Evolutionary conservation across 2,329 filamentous ascomycete species (phyloP).

Genomic region (Magnaporthiopsis incrustans): DNA sequence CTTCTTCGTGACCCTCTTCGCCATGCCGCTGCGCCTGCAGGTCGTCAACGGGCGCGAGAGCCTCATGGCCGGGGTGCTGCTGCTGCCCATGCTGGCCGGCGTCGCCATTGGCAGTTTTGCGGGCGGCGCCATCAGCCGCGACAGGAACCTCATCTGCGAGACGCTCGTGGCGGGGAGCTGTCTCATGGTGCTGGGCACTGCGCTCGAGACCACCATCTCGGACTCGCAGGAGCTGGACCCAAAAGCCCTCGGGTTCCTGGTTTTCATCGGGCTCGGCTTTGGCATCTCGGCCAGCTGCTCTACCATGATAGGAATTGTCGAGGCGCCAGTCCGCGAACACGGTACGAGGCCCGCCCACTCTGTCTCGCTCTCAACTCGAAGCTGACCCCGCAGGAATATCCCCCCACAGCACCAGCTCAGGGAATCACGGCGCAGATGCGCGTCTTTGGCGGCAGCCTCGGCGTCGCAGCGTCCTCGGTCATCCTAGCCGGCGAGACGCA

Average conservation of each 20-base stretch:
- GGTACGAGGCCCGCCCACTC: constrained; percentile 25
- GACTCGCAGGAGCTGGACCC: constrained; percentile 27
- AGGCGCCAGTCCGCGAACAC: constrained; percentile 35
- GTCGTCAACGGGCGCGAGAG: constrained; percentile 38
- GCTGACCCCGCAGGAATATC: constrained; percentile 11
- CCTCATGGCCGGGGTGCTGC: constrained; percentile 39
- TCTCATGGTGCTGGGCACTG: constrained; percentile 39
- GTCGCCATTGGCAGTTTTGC: constrained; percentile 36
- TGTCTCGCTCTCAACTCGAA: background rate
- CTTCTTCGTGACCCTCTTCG: constrained; percentile 39
- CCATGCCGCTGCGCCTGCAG: constrained; percentile 40
- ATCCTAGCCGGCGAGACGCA: constrained; percentile 29
- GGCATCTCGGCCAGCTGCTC: constrained; percentile 38
- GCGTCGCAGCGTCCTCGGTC: constrained; percentile 44
- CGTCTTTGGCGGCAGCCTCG: constrained; percentile 45
- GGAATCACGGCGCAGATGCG: constrained; percentile 43
- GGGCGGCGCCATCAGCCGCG: constrained; percentile 33
- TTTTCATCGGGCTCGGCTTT: constrained; percentile 44
- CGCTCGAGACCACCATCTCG: constrained; percentile 33
- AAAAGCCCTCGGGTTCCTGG: constrained; percentile 40
- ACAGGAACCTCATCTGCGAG: constrained; percentile 33
- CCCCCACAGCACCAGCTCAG: constrained; percentile 37
- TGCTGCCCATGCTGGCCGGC: constrained; percentile 44
- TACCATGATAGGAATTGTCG: constrained; percentile 35
- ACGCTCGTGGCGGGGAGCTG: constrained; percentile 32